Conservation (phyloP, 2,329 filamentous ascomycete species). For the Paraconiothyrium brasiliense region DNA sequence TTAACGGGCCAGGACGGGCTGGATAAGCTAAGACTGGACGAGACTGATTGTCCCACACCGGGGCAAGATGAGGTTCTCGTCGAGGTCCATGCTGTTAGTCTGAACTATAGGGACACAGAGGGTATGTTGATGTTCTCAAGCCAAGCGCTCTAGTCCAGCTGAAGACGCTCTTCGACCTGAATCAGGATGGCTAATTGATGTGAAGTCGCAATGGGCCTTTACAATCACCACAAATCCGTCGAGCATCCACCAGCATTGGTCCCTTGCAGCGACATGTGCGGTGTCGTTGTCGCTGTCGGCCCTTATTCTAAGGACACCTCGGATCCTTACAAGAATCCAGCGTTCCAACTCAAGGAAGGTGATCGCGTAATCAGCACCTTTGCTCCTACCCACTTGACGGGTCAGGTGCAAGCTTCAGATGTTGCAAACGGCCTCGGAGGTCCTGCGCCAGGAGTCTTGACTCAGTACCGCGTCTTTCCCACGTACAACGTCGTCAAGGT, state of each 20-base stretch:
- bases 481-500: constrained; percentile 64
- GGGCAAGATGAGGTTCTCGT: constrained; percentile 59
- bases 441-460: constrained; percentile 66
- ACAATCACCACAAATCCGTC: constrained; percentile 70
- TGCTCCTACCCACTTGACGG: constrained; percentile 64
- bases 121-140: constrained; percentile 29
- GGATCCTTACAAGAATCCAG: constrained; percentile 56
- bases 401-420: constrained; percentile 66
- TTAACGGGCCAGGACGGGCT: constrained; percentile 54
- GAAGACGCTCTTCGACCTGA: neutral
- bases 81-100: constrained; percentile 61
- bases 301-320: constrained; percentile 48
- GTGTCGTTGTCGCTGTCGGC: constrained; percentile 64
- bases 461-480: constrained; percentile 68
- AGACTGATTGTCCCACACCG: constrained; percentile 45
- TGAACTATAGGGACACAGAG: constrained; percentile 65
- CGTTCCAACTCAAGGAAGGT: constrained; percentile 53
- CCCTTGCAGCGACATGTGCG: constrained; percentile 77
- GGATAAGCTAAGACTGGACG: constrained; percentile 50
- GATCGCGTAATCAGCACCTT: constrained; percentile 75
- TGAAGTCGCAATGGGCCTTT: constrained; percentile 70
- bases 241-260: constrained; percentile 59
- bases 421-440: constrained; percentile 68
- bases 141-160: constrained; percentile 1
- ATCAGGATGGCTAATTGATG: constrained; percentile 17